Conservation (phyloP, 345 rosid species). For the Carallia brachiata region DNA sequence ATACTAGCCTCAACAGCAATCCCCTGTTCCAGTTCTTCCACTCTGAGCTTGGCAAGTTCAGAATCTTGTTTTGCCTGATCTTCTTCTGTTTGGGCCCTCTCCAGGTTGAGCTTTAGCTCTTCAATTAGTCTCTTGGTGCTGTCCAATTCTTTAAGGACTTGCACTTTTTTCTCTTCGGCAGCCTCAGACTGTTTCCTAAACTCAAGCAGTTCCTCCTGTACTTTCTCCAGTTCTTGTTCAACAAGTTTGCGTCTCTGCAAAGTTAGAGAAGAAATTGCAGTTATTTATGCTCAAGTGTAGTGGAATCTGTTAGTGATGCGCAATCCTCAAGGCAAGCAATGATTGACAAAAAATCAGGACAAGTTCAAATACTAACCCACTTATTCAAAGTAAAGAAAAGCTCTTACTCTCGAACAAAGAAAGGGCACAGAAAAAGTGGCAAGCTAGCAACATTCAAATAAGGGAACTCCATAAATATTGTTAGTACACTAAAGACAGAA, state of each 20-base stretch:
- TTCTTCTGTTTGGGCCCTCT: conserved; percentile 89
- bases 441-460: background rate
- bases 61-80: conserved; percentile 91
- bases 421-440: background rate
- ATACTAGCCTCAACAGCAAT: conserved; percentile 84
- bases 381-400: background rate
- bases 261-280: conserved; percentile 12
- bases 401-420: background rate
- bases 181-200: conserved; percentile 51
- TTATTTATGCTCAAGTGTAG: conserved; percentile 7
- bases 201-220: conserved; percentile 67
- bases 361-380: conserved; percentile 1
- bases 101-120: conserved; percentile 78
- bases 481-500: too few species aligned
- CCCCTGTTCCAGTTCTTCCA: conserved; percentile 92
- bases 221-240: conserved; percentile 70
- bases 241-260: conserved; percentile 63
- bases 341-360: background rate
- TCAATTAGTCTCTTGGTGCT: conserved; percentile 75
- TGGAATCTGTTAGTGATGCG: conserved; percentile 1
- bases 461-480: too few species aligned
- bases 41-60: conserved; percentile 81
- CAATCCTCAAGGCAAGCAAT: background rate
- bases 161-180: conserved; percentile 59
- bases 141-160: conserved; percentile 69